Evolutionary conservation across 495 filamentous ascomycete species (phyloP), one percentile per base, ranked within the genome.

Genomic region (Aspergillus sclerotioniger): DNA sequence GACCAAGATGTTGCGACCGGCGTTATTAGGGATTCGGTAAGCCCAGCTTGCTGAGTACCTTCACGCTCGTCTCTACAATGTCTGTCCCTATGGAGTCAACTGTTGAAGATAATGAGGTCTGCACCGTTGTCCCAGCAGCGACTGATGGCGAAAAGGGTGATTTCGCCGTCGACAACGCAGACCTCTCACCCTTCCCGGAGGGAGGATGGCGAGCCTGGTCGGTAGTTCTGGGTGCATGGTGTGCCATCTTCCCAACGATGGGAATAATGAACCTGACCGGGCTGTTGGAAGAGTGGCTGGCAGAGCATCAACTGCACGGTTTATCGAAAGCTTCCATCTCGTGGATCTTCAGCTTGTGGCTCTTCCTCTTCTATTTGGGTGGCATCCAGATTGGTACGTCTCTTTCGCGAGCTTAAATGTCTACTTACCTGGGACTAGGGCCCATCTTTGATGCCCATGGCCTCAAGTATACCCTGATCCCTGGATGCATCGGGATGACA

Each of bases 221-320:
- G 6, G 62, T 63, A 4, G 60, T 66, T 13, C 21, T 62, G 9
- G 67, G 67, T 8, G 28, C 63, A 4, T 65, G 62, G 48, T 66
- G 61, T 35, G 53, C 56, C 3, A 37, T 67, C 5, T 57, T 70
- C 10, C 61, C 61, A 2, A 53, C 61, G 19, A 60, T 82, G 15
- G 83, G 83, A 17, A 78, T 79, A 62, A 56, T 79, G 43, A 84
- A 84, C 67, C 71, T 79, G 0, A 81, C 83, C 47, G 82, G 82
- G 15, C 63, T 78, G 21, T 83, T 84, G 53, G 70, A 81, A 47
- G 64, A 75, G 13, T 84, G 83, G 69, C 82, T 82, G 66, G 52
- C 71, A 29, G 59, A 63, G 0, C 65, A 81, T 56, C 78, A 80
- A 44, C 73, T 86, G n/a, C 52, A 54, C 12, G 64, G 65, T 6